phyloP scores from a whole-genome alignment of 306 rosid genomes.

The Astragalus membranaceus region DNA sequence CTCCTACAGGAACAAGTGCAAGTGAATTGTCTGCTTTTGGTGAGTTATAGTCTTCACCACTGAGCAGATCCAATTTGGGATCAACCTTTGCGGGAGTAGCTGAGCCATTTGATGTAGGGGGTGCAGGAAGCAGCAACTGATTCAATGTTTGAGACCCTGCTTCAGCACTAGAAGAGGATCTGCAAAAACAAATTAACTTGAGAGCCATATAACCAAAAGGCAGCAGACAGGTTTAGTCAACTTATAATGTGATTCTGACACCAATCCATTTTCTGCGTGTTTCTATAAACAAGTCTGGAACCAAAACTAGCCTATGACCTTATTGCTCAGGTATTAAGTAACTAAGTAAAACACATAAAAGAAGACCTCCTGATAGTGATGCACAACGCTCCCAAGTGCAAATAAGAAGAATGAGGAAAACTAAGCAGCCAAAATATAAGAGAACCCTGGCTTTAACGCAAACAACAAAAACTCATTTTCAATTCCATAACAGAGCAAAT shows the following conservation, averaged over 20 bases:
- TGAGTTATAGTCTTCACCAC: slow-evolving; percentile 85
- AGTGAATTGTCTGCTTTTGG: slow-evolving; percentile 72
- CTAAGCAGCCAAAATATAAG: neutral
- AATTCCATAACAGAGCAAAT: slow-evolving; percentile 2
- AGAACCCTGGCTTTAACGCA: slow-evolving; percentile 11
- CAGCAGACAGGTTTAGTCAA: neutral
- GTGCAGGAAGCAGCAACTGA: slow-evolving; percentile 76
- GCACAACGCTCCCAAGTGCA: slow-evolving; percentile 13
- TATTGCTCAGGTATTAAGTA: neutral
- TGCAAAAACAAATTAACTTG: slow-evolving; percentile 29
- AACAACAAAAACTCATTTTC: neutral
- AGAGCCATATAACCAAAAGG: slow-evolving; percentile 25
- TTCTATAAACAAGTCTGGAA: neutral
- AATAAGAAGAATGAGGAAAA: neutral
- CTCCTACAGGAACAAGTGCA: slow-evolving; percentile 87
- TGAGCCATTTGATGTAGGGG: slow-evolving; percentile 47
- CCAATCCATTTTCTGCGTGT: slow-evolving; percentile 1
- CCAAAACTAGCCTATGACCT: slow-evolving; percentile 2
- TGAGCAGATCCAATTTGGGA: slow-evolving; percentile 85
- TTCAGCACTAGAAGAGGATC: slow-evolving; percentile 51
- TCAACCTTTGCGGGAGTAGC: slow-evolving; percentile 36
- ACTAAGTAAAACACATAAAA: neutral
- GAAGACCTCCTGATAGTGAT: neutral
- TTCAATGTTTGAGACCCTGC: slow-evolving; percentile 65
- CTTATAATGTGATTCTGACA: neutral